These are phyloP conservation scores for Aureobasidium pullulans DNA, from an alignment of 2,329 filamentous ascomycete species.

Conservation along the genomic window DNA sequence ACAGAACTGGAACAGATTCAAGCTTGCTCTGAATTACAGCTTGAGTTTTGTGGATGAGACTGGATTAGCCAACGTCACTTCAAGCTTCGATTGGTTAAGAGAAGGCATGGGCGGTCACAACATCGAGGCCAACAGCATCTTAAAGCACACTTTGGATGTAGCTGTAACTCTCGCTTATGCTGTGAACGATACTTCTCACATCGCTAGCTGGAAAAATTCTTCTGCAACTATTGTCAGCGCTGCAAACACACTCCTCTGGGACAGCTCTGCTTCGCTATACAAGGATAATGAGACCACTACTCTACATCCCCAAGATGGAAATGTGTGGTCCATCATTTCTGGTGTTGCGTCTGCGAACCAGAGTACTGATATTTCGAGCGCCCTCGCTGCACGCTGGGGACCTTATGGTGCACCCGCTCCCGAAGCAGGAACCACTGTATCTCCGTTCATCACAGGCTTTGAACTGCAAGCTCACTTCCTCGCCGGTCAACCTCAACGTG, in stretches of 20 bases:
- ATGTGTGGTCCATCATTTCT: conserved; percentile 35
- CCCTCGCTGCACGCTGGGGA: conserved; percentile 32
- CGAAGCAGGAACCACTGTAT: conserved; percentile 41
- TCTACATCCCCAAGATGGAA: conserved; percentile 43
- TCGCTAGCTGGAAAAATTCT: conserved; percentile 34
- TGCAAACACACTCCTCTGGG: conserved; percentile 44
- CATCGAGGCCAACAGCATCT: conserved; percentile 40
- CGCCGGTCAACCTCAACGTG: conserved; percentile 32
- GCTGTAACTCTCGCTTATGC: conserved; percentile 46
- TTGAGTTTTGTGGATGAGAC: conserved; percentile 34
- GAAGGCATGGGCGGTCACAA: conserved; percentile 46
- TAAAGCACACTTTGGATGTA: conserved; percentile 46
- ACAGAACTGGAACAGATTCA: conserved; percentile 37
- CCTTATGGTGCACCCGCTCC: conserved; percentile 40
- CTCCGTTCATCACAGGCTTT: conserved; percentile 42
- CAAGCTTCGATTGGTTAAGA: conserved; percentile 40
- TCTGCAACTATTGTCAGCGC: conserved; percentile 36
- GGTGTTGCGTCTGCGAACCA: conserved; percentile 29
- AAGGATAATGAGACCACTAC: conserved; percentile 46
- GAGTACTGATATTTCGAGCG: conserved; percentile 25
- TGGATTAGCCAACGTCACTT: conserved; percentile 41
- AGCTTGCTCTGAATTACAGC: conserved; percentile 37
- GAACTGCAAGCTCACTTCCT: conserved; percentile 40
- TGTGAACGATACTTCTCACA: conserved; percentile 35
- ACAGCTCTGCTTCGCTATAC: conserved; percentile 43